A percentile compares a stretch with the other conserved stretches of the same genome.
Conservation (phyloP, 2,329 filamentous ascomycete genomes). For the Sarocladium oryzae region DNA sequence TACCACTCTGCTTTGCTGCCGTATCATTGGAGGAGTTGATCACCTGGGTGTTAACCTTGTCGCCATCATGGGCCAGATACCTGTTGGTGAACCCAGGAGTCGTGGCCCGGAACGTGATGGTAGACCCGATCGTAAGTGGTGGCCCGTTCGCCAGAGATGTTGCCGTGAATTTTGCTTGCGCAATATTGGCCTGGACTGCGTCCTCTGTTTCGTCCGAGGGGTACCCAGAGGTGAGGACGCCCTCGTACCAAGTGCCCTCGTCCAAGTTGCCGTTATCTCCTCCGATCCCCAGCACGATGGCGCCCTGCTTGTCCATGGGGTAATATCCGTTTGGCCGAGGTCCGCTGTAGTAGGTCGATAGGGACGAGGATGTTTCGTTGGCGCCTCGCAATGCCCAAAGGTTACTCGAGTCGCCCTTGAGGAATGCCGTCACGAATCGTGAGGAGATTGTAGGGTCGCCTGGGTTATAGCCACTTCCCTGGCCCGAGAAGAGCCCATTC, state of each 20-base stretch:
- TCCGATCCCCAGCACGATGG: constrained; percentile 63
- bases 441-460: constrained; percentile 44
- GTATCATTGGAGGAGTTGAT: constrained; percentile 44
- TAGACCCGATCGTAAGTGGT: background rate
- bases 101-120: constrained; percentile 44
- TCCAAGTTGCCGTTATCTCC: constrained; percentile 56
- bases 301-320: constrained; percentile 58
- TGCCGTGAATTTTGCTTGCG: constrained; percentile 46
- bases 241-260: constrained; percentile 60
- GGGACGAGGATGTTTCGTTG: constrained; percentile 45
- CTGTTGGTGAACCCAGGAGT: constrained; percentile 46
- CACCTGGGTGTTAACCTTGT: constrained; percentile 47
- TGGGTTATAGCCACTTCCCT: constrained; percentile 36
- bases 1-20: constrained; percentile 43
- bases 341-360: constrained; percentile 55
- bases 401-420: constrained; percentile 48
- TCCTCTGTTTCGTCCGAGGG: constrained; percentile 53
- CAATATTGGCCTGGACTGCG: constrained; percentile 53
- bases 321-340: constrained; percentile 52
- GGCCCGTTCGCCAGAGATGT: no score
- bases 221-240: constrained; percentile 57
- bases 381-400: constrained; percentile 54
- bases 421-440: constrained; percentile 49
- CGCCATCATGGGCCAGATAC: constrained; percentile 47
- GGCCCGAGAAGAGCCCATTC: constrained; percentile 58